Conservation (phyloP, 768 basidiomycete genomes). For the Tricholoma saponaceum region DNA sequence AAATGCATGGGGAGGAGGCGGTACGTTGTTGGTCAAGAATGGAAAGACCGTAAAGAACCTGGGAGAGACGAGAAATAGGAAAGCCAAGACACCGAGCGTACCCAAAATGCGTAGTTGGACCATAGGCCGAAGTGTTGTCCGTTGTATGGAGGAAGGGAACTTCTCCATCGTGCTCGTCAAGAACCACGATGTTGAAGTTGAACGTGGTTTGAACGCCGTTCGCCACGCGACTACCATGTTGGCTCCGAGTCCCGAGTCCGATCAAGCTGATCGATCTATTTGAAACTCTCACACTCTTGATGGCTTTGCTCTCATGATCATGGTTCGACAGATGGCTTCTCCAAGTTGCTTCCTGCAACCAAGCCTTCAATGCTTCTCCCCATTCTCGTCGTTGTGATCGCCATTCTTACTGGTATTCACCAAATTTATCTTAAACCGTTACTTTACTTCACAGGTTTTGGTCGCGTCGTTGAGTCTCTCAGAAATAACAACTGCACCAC, state of each 20-base stretch:
- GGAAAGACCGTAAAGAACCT: neutral
- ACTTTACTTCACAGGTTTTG: conserved; percentile 38
- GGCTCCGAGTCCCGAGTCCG: too few species aligned
- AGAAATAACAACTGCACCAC: conserved; percentile 47
- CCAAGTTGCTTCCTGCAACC: neutral
- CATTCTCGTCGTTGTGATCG: conserved; percentile 31
- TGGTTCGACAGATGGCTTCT: too few species aligned
- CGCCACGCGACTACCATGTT: neutral
- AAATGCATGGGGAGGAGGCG: conserved; percentile 19
- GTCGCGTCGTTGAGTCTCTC: conserved; percentile 38
- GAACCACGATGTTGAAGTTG: neutral
- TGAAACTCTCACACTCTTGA: neutral
- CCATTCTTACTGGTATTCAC: conserved; percentile 41
- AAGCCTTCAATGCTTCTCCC: conserved; percentile 18
- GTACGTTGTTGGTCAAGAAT: conserved; percentile 1
- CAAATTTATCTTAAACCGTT: conserved; percentile 43
- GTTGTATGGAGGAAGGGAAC: neutral
- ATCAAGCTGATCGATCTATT: neutral
- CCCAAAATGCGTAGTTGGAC: neutral
- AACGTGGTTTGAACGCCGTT: neutral
- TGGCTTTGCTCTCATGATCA: too few species aligned
- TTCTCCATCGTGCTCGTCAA: neutral
- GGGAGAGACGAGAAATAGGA: conserved; percentile 1
- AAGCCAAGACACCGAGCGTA: conserved; percentile 3
- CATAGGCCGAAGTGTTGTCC: neutral